A percentile compares a stretch with the other conserved stretches of the same genome.
Evolutionary conservation across 768 basidiomycete genomes (phyloP).

Genomic region (Scleroderma citrinum): DNA sequence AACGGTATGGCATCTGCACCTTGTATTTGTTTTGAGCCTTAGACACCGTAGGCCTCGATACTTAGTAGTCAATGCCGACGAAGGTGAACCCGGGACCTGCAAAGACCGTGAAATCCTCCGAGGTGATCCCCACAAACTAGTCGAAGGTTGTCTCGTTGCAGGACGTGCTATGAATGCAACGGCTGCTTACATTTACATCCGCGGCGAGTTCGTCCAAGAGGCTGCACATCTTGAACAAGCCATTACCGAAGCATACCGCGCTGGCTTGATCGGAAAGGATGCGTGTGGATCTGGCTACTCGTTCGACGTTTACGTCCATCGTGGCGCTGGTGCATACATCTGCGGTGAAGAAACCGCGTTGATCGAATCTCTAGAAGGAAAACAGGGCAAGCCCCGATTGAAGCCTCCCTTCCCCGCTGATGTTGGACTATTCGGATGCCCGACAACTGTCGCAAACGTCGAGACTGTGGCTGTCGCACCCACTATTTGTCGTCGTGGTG

Average conservation of each 20-base stretch:
- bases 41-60: conserved; percentile 89
- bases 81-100: conserved; percentile 98
- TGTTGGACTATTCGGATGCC: conserved; percentile 95
- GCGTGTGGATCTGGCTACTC: conserved; percentile 88
- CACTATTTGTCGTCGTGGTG: conserved; percentile 88
- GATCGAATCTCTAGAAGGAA: conserved; percentile 95
- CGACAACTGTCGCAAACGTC: conserved; percentile 96
- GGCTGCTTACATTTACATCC: conserved; percentile 99
- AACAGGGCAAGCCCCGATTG: conserved; percentile 95
- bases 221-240: conserved; percentile 92
- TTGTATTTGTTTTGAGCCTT: too few species aligned
- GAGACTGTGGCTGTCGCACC: conserved; percentile 98
- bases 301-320: conserved; percentile 99
- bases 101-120: conserved; percentile 98
- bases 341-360: conserved; percentile 98
- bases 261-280: conserved; percentile 82
- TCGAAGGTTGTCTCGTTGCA: conserved; percentile 96
- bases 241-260: conserved; percentile 90
- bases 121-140: conserved; percentile 96
- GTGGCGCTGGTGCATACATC: conserved; percentile 97
- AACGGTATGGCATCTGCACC: conserved; percentile 44
- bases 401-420: conserved; percentile 99
- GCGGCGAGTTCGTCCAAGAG: conserved; percentile 96
- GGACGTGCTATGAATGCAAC: conserved; percentile 96
- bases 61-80: conserved; percentile 96